Conservation (phyloP, 2,329 filamentous ascomycete genomes). For the Fusarium domesticum region DNA sequence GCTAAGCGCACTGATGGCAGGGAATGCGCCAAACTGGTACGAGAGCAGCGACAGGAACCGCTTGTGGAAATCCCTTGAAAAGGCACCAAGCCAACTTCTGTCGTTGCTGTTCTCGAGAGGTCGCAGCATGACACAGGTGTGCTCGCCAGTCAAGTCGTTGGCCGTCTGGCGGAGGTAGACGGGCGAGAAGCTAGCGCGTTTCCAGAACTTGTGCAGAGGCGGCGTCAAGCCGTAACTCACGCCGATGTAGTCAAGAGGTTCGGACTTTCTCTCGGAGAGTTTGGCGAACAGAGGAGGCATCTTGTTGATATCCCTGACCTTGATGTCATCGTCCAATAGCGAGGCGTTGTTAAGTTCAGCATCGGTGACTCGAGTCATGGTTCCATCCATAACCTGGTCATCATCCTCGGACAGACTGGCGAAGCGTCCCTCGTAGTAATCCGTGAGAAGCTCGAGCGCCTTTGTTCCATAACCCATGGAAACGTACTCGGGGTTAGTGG, state of each 20-base stretch:
- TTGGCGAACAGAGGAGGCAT: slow-evolving; percentile 94
- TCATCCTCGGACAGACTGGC: slow-evolving; percentile 75
- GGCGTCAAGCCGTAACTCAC: slow-evolving; percentile 92
- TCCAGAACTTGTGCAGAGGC: slow-evolving; percentile 94
- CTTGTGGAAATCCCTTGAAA: slow-evolving; percentile 87
- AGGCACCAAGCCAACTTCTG: slow-evolving; percentile 82
- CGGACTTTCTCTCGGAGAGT: slow-evolving; percentile 76
- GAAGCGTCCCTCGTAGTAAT: slow-evolving; percentile 96
- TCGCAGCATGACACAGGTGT: slow-evolving; percentile 95
- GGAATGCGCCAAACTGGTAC: slow-evolving; percentile 87
- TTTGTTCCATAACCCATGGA: slow-evolving; percentile 91
- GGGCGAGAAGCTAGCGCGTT: slow-evolving; percentile 77
- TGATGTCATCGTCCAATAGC: slow-evolving; percentile 82
- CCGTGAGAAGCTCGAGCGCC: slow-evolving; percentile 79
- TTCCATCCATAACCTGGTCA: slow-evolving; percentile 49
- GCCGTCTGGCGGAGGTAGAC: slow-evolving; percentile 94
- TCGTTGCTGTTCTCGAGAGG: slow-evolving; percentile 69
- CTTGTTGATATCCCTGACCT: slow-evolving; percentile 80
- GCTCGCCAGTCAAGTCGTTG: slow-evolving; percentile 94
- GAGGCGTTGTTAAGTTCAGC: slow-evolving; percentile 72
- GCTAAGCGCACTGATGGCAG: slow-evolving; percentile 72
- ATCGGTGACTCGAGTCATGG: slow-evolving; percentile 78
- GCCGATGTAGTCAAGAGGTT: slow-evolving; percentile 84
- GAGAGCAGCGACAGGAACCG: slow-evolving; percentile 88
- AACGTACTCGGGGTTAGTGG: slow-evolving; percentile 90